Conservation (phyloP, 1,284 basidiomycete genomes). For the Cerioporus squamosus region DNA sequence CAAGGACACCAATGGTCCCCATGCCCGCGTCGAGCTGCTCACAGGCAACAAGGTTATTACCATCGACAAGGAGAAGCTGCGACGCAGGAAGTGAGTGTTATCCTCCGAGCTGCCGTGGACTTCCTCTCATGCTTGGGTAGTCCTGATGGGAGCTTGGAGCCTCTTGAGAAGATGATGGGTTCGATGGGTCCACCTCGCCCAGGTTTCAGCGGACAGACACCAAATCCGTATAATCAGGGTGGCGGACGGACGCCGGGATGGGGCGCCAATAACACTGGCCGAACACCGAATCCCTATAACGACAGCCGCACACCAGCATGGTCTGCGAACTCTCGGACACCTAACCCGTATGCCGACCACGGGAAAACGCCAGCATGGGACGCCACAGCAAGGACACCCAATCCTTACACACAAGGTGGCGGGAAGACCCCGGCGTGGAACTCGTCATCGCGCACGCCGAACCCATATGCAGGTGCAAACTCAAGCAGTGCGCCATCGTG, state of each 20-base stretch:
- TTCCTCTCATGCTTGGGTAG: conserved; percentile 35
- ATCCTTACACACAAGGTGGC: conserved; percentile 55
- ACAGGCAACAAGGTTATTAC: conserved; percentile 92
- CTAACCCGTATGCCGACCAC: conserved; percentile 69
- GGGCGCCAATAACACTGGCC: conserved; percentile 36
- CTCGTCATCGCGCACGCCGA: conserved; percentile 65
- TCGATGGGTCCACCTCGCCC: conserved; percentile 40
- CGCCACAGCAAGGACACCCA: conserved; percentile 58
- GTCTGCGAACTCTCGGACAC: conserved; percentile 63
- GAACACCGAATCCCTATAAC: conserved; percentile 74
- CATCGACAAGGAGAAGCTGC: conserved; percentile 82
- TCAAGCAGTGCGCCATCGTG: conserved; percentile 32
- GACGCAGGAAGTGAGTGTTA: conserved; percentile 73
- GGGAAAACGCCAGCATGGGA: conserved; percentile 71
- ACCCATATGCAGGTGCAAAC: conserved; percentile 57
- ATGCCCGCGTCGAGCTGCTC: conserved; percentile 90
- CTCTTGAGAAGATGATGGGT: conserved; percentile 39
- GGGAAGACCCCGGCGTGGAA: conserved; percentile 64
- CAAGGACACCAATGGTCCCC: conserved; percentile 92
- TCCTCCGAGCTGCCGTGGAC: not conserved
- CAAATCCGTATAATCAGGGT: conserved; percentile 39
- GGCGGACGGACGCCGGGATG: conserved; percentile 39
- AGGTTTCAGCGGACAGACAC: conserved; percentile 32
- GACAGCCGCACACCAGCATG: conserved; percentile 64
- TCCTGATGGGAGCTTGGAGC: conserved; percentile 57